phyloP scores from a whole-genome alignment of 73 alveolate species.

The Loxodes magnus region DNA sequence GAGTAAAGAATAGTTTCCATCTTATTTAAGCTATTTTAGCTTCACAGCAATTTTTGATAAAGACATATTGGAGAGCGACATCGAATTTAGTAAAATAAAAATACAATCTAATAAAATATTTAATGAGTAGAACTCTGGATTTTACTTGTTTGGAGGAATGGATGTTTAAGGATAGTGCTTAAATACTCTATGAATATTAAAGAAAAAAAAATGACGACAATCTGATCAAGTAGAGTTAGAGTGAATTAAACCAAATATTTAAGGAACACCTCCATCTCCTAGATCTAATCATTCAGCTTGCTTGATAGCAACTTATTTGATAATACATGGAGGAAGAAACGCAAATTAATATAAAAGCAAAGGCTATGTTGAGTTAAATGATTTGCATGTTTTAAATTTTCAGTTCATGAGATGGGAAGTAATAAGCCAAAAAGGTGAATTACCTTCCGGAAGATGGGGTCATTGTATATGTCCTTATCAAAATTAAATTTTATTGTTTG shows the following conservation, averaged over 20 bases:
- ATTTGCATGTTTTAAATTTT: conserved; percentile 9
- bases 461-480: conserved; percentile 1
- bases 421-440: neutral
- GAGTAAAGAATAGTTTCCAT: neutral
- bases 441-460: conserved; percentile 14
- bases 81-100: neutral
- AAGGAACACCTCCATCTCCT: conserved; percentile 42
- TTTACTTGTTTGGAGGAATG: conserved; percentile 8
- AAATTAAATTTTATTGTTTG: neutral
- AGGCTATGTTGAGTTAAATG: conserved; percentile 4
- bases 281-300: conserved; percentile 42
- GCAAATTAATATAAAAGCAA: neutral
- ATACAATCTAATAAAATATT: neutral
- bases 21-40: neutral
- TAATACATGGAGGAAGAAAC: conserved; percentile 21
- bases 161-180: neutral
- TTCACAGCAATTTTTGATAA: neutral
- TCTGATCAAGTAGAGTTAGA: too few relatives aligned
- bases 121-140: conserved; percentile 2
- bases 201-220: too few relatives aligned
- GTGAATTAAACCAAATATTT: too few relatives aligned
- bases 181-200: neutral
- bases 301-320: conserved; percentile 1
- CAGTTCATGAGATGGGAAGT: neutral
- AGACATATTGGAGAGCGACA: neutral